Evolutionary conservation across 192 early-diverging fungal genomes (phyloP).

Genomic region (Martensiomyces pterosporus): DNA sequence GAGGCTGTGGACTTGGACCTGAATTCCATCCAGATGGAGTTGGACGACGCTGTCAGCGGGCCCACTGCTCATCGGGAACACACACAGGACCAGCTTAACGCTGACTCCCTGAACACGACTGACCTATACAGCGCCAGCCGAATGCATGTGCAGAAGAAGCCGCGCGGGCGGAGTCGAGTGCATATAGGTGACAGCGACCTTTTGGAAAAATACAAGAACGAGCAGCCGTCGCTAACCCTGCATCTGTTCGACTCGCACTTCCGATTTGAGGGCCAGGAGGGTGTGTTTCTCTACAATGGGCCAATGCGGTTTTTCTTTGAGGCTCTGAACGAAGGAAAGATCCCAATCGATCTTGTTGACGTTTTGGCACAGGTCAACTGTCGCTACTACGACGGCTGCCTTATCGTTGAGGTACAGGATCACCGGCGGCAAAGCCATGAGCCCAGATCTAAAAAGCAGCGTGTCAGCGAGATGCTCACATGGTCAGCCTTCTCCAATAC

Average conservation of each 20-base stretch:
- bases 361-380: slow-evolving; percentile 58
- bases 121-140: neutral
- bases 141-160: slow-evolving; percentile 10
- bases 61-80: neutral
- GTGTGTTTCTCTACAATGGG: slow-evolving; percentile 50
- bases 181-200: slow-evolving; percentile 35
- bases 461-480: slow-evolving; percentile 26
- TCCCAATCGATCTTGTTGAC: slow-evolving; percentile 66
- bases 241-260: slow-evolving; percentile 71
- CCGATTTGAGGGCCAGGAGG: slow-evolving; percentile 61
- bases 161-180: slow-evolving; percentile 10
- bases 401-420: slow-evolving; percentile 70
- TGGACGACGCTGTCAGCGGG: slow-evolving; percentile 10
- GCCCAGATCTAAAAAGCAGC: slow-evolving; percentile 22
- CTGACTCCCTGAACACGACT: neutral
- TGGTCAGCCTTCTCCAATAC: slow-evolving; percentile 20
- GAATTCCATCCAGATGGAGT: slow-evolving; percentile 18
- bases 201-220: slow-evolving; percentile 44
- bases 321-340: slow-evolving; percentile 47
- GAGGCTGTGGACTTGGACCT: slow-evolving; percentile 42
- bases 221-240: slow-evolving; percentile 57
- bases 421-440: slow-evolving; percentile 52
- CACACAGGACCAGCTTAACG: neutral
- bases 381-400: slow-evolving; percentile 51
- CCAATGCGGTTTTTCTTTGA: slow-evolving; percentile 53